Percentiles rank a stretch among this genome's conserved stretches.
phyloP scores from a whole-genome alignment of 73 alveolate genomes.

The Diophrys sp. region DNA sequence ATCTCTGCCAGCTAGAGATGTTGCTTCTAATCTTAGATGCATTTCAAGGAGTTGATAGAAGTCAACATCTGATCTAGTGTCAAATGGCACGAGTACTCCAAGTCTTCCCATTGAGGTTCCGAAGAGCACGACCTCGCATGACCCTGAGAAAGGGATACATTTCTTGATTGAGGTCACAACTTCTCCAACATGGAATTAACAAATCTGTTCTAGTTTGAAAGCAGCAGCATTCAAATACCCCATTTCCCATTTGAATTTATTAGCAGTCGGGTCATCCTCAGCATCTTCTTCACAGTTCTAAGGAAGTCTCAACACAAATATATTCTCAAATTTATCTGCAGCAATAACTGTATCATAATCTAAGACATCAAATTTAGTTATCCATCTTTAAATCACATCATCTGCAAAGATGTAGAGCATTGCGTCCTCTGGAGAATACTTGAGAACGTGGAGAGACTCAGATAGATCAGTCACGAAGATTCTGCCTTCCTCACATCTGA shows the following conservation, averaged over 20 bases:
- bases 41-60: slow-evolving; percentile 99
- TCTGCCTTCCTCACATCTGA: slow-evolving; percentile 85
- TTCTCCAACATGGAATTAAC: slow-evolving; percentile 95
- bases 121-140: slow-evolving; percentile 82
- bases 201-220: slow-evolving; percentile 89
- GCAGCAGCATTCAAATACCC: slow-evolving; percentile 98
- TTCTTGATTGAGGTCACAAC: slow-evolving; percentile 84
- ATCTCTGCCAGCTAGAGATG: slow-evolving; percentile 97
- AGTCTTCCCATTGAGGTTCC: slow-evolving; percentile 94
- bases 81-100: slow-evolving; percentile 92
- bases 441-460: slow-evolving; percentile 89
- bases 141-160: slow-evolving; percentile 75
- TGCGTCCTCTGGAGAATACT: slow-evolving; percentile 83
- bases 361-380: slow-evolving; percentile 77
- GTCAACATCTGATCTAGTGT: slow-evolving; percentile 92
- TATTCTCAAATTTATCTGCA: slow-evolving; percentile 96
- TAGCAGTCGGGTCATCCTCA: slow-evolving; percentile 94
- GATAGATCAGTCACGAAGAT: slow-evolving; percentile 87
- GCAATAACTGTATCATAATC: slow-evolving; percentile 97
- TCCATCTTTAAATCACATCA: slow-evolving; percentile 96
- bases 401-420: slow-evolving; percentile 93
- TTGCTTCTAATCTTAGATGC: slow-evolving; percentile 96
- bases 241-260: slow-evolving; percentile 91
- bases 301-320: slow-evolving; percentile 93
- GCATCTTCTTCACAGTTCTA: slow-evolving; percentile 92